Evolutionary conservation across 306 rosid species (phyloP), one percentile per base, ranked within the genome.

Genomic region (Herpetospermum pedunculosum): DNA sequence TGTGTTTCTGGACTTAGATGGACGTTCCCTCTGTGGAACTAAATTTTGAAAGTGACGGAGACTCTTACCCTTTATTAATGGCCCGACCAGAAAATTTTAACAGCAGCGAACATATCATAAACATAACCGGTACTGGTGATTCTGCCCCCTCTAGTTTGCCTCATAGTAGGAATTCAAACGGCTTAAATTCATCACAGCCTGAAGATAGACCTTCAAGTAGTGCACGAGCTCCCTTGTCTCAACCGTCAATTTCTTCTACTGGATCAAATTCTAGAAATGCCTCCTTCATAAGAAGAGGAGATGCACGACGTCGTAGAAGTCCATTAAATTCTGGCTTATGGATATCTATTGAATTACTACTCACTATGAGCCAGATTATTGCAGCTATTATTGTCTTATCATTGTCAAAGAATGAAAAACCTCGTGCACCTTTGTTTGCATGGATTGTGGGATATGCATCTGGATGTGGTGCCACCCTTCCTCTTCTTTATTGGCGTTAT

Each of bases 401-500:
- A 55, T 29, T 94, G 87, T 91, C 99, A 53, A 85, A 85, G 83
- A 73, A 88, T 59, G 99, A 94, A 72, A 90, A 81, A 80, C 96
- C 99, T 0, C 87, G 9, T 25, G 83, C 91, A 6, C 99, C 99
- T 11, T 84, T 94, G 88, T 85, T 85, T 85, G 89, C 80, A 3
- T 94, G 99, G 99, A 84, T 94, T 50, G 80, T 94, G 32, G 97
- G 99, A 16, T 91, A 91, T 84, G 96, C 97, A 72, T 81, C 87
- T 70, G 99, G 99, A 71, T 89, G 99, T 80, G 84, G 83, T 88
- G 95, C 96, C 72, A 94, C 87, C 40, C 88, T 94, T 62, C 99
- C 99, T 82, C 87, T 94, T 76, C 95, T 94, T 63, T 91, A 82
- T 77, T 94, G 99, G 99, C 89, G 99, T 75, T 94, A 91, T 83